These are phyloP conservation scores for Trichosporon coremiiforme DNA, from an alignment of 1,284 basidiomycete genomes.

Conservation along the genomic window DNA sequence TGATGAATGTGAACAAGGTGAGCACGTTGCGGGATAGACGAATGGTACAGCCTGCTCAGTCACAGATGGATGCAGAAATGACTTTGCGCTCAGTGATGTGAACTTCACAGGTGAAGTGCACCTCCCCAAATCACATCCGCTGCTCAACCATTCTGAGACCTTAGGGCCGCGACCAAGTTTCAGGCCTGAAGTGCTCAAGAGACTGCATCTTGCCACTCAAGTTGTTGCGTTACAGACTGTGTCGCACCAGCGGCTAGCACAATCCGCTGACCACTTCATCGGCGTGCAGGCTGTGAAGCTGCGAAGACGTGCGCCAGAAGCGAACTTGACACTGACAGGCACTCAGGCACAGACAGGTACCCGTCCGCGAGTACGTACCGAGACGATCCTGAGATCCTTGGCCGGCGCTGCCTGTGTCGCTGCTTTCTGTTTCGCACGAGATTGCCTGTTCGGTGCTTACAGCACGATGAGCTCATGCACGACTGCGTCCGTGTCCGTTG, in stretches of 20 bases:
- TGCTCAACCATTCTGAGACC: too few species aligned
- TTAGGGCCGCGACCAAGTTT: too few species aligned
- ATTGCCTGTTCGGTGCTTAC: conserved; percentile 1
- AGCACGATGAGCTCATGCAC: neutral
- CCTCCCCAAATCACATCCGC: too few species aligned
- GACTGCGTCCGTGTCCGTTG: neutral
- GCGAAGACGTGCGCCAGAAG: neutral
- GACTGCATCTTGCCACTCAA: neutral
- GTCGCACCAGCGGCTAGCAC: neutral
- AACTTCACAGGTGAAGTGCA: too few species aligned
- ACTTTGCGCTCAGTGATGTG: too few species aligned
- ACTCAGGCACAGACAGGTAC: neutral
- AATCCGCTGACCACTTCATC: neutral
- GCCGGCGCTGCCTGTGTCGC: too few species aligned
- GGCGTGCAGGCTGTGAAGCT: neutral
- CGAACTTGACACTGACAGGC: too few species aligned
- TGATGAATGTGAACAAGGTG: too few species aligned
- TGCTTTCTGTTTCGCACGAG: neutral
- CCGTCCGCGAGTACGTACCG: neutral
- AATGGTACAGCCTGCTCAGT: too few species aligned
- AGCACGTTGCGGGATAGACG: too few species aligned
- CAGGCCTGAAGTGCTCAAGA: neutral
- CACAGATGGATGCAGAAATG: too few species aligned
- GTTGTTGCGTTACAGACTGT: neutral
- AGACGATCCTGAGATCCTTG: too few species aligned